Conservation (phyloP, 768 basidiomycete genomes). For the Hygrocybe coccinea region DNA sequence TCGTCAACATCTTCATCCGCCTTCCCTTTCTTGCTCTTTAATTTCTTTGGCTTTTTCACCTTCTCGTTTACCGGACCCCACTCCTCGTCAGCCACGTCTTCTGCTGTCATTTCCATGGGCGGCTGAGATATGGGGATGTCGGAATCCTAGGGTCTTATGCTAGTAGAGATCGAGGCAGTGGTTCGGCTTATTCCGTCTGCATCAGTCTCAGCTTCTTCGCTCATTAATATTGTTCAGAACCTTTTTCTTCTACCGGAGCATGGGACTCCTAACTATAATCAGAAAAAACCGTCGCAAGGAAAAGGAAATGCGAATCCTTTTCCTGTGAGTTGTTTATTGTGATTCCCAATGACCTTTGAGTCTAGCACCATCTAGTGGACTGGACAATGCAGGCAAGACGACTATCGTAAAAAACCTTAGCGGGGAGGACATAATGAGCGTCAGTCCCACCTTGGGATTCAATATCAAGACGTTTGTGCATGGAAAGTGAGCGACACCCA, state of each 20-base stretch:
- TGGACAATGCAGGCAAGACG: constrained; percentile 98
- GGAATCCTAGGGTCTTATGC: background rate
- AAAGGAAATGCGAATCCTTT: constrained; percentile 92
- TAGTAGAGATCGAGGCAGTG: background rate
- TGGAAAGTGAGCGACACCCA: constrained; percentile 60
- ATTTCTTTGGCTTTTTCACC: too few relatives aligned
- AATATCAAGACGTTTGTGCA: constrained; percentile 97
- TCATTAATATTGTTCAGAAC: constrained; percentile 1
- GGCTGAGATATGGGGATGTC: background rate
- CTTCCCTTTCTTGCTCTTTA: too few relatives aligned
- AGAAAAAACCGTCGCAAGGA: constrained; percentile 94
- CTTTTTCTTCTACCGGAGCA: constrained; percentile 24
- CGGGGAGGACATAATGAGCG: constrained; percentile 80
- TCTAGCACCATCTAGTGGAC: constrained; percentile 53
- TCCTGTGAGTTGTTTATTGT: constrained; percentile 56
- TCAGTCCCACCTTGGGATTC: constrained; percentile 95
- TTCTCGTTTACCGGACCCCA: constrained; percentile 58
- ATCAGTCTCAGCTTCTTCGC: constrained; percentile 38
- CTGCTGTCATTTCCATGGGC: constrained; percentile 54
- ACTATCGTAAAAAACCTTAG: constrained; percentile 95
- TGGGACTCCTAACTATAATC: constrained; percentile 97
- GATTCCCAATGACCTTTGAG: constrained; percentile 8
- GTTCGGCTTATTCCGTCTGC: too few relatives aligned
- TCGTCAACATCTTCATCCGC: too few relatives aligned
- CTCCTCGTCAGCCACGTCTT: constrained; percentile 71